These are phyloP conservation scores for Amaranthus palmeri DNA, from an alignment of 148 eudicot genomes.

Conservation along the genomic window DNA sequence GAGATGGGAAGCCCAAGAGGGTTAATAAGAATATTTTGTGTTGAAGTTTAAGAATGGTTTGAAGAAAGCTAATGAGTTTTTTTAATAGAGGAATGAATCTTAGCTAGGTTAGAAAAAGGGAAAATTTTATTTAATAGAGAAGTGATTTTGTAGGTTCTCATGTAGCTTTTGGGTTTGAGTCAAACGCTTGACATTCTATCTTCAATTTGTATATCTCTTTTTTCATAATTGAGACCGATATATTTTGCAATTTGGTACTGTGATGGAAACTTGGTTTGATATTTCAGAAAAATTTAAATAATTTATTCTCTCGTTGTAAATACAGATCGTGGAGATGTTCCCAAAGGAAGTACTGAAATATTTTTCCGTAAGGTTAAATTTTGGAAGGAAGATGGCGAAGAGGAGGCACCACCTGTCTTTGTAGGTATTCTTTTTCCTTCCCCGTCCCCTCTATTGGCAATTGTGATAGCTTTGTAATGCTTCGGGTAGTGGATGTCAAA, in stretches of 20 bases:
- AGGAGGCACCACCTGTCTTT: conserved; percentile 98
- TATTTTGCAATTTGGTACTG: neutral
- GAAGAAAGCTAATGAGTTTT: too few species aligned
- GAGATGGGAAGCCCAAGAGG: too few species aligned
- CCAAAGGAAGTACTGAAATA: conserved; percentile 86
- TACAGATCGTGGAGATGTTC: conserved; percentile 92
- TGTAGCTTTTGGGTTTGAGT: too few species aligned
- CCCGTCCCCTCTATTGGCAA: neutral
- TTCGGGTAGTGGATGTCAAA: neutral
- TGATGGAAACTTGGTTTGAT: neutral
- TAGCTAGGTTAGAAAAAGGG: too few species aligned
- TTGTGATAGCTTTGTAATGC: neutral
- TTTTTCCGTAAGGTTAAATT: conserved; percentile 97
- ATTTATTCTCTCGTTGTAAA: conserved; percentile 6
- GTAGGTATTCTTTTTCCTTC: conserved; percentile 64
- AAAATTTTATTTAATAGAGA: too few species aligned
- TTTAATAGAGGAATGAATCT: too few species aligned
- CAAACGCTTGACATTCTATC: too few species aligned
- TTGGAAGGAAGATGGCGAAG: conserved; percentile 97
- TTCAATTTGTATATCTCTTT: too few species aligned
- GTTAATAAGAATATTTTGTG: too few species aligned
- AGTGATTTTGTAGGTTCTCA: too few species aligned
- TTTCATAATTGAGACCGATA: too few species aligned
- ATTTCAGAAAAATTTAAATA: neutral
- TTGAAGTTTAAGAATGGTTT: too few species aligned